These are phyloP conservation scores for Ogataea wickerhamii DNA, from an alignment of 805 yeast genomes.

Conservation along the genomic window DNA sequence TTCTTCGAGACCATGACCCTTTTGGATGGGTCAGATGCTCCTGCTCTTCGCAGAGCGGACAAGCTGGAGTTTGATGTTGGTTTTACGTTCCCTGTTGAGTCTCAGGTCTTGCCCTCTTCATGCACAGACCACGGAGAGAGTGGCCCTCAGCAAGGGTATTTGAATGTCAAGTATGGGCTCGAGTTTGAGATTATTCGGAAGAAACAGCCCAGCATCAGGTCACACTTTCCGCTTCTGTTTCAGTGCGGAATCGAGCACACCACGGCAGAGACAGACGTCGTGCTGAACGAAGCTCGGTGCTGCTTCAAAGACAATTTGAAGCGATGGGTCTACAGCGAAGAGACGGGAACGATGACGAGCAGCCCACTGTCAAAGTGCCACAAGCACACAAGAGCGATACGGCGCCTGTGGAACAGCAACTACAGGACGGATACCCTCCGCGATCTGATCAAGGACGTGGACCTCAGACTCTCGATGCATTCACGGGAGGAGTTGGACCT, in stretches of 20 bases:
- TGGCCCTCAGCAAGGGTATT: conserved; percentile 9
- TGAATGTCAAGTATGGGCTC: conserved; percentile 12
- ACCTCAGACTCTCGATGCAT: conserved; percentile 5
- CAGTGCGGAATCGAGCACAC: conserved; percentile 13
- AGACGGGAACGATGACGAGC: conserved; percentile 10
- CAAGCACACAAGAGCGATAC: conserved; percentile 9
- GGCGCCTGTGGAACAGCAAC: conserved; percentile 7
- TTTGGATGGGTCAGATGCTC: conserved; percentile 1
- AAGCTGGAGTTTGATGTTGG: conserved; percentile 6
- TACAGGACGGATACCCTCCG: conserved; percentile 6
- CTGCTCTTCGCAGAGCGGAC: conserved; percentile 4
- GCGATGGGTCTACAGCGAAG: conserved; percentile 8
- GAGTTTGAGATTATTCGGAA: conserved; percentile 10
- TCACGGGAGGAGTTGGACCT: conserved; percentile 8
- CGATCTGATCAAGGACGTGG: conserved; percentile 11
- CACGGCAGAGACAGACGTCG: conserved; percentile 6
- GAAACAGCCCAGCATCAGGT: conserved; percentile 3
- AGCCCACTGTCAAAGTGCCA: conserved; percentile 12
- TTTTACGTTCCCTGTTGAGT: conserved; percentile 16
- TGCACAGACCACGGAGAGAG: conserved; percentile 12
- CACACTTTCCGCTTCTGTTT: conserved; percentile 11
- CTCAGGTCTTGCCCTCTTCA: conserved; percentile 17
- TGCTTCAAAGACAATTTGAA: conserved; percentile 10
- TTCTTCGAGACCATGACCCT: conserved; percentile 7
- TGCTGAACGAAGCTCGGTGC: conserved; percentile 2